Base-by-base conservation (phyloP, 2,329 filamentous ascomycete genomes). In the Trichoderma harzianum region DNA sequence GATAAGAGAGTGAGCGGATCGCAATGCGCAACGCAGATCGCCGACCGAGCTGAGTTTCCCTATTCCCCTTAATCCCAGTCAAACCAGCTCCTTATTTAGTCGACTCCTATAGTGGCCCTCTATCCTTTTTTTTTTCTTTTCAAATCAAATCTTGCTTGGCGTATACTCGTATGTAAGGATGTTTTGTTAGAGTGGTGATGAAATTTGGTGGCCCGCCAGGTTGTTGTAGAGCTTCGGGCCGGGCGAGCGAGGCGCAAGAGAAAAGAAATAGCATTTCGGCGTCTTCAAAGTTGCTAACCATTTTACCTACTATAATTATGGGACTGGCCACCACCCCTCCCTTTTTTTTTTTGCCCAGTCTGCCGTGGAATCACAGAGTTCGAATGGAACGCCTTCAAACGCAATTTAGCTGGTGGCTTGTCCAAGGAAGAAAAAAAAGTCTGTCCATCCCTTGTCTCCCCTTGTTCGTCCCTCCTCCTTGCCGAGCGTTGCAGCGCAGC, bases 331-430 rank as follows among this genome's bases (percentile, higher is more conserved):
- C 63, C 39, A 26, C 34, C 55, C 51, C 65, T 34, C 26, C 53
- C 26, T 2, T 30, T 34, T 47, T 68, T 47, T 58, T 47, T 39
- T 26, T 24, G 14, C 8, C 10, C 51, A 36, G n/a, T 51, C 18
- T 67, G 47, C 51, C 47, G 34, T 43, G 53, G 55, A 47, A 60
- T 43, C 36, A 28, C 34, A 69, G 57, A 60, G 57, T 30, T 30
- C 26, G 32, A 63, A 43, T 18, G 30, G 58, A 39, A 61, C 58
- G 61, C 34, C 61, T 58, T 51, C 32, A 68, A 32, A 30, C 16
- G n/a, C 34, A 68, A 39, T 43, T 60, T 60, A 61, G 66, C n/a
- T 51, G 66, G 66, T 69, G 66, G 53, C 53, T 61, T 28, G 65
- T 36, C 53, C 53, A 11, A 43, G 36, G n/a, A 32, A 28, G 28